phyloP scores from a whole-genome alignment of 768 basidiomycete genomes.

The Suillus paluster region DNA sequence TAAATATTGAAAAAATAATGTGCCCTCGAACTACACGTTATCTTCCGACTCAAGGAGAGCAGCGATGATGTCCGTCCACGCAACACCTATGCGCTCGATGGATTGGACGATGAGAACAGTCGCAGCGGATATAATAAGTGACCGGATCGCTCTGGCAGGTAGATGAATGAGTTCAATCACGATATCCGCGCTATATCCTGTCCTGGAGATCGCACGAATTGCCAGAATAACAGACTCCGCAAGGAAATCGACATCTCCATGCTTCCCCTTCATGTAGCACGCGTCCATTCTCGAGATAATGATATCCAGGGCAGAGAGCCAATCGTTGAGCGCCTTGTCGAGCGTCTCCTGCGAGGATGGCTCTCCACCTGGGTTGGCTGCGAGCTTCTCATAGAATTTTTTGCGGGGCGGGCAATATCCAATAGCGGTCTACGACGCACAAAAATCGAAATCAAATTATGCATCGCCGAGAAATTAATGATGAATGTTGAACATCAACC shows the following conservation, averaged over 20 bases:
- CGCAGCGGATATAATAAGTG: conserved; percentile 46
- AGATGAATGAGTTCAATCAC: neutral
- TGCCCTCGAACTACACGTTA: conserved; percentile 25
- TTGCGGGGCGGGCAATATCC: conserved; percentile 63
- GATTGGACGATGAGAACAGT: conserved; percentile 54
- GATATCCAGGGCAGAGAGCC: conserved; percentile 61
- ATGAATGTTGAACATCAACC: conserved; percentile 3
- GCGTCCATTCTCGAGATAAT: conserved; percentile 53
- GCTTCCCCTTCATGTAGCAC: conserved; percentile 60
- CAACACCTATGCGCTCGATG: conserved; percentile 52
- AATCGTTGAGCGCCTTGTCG: conserved; percentile 55
- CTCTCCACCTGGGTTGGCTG: conserved; percentile 61
- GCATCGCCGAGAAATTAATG: neutral
- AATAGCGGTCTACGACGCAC: conserved; percentile 54
- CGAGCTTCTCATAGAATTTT: conserved; percentile 66
- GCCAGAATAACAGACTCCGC: conserved; percentile 54
- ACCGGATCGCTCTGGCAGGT: conserved; percentile 49
- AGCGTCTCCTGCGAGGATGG: conserved; percentile 53
- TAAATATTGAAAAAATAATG: too few relatives aligned
- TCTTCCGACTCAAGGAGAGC: conserved; percentile 47
- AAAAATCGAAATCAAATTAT: conserved; percentile 14
- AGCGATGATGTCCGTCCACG: conserved; percentile 45
- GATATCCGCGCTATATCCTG: neutral
- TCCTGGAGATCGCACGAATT: too few relatives aligned
- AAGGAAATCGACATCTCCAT: conserved; percentile 56